phyloP scores from a whole-genome alignment of 345 rosid genomes.

The Eucalyptus viminalis region DNA sequence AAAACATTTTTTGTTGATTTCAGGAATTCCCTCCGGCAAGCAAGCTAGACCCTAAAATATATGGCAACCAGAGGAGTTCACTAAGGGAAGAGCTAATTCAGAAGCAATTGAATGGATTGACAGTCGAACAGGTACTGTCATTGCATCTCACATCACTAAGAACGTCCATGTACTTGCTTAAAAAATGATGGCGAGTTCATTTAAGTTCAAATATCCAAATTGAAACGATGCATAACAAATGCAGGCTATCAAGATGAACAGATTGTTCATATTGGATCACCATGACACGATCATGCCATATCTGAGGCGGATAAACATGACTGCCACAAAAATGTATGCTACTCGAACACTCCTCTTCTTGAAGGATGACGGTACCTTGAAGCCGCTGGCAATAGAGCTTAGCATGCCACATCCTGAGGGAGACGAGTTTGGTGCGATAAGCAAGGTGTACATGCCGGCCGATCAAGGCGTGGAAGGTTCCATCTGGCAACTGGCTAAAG shows the following conservation, averaged over 20 bases:
- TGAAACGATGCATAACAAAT: neutral
- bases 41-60: slow-evolving; percentile 36
- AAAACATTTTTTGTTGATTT: neutral
- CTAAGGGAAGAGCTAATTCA: slow-evolving; percentile 36
- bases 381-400: slow-evolving; percentile 9
- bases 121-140: slow-evolving; percentile 19
- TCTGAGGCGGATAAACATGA: neutral
- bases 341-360: slow-evolving; percentile 10
- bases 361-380: slow-evolving; percentile 2
- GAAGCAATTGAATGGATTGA: slow-evolving; percentile 54
- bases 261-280: slow-evolving; percentile 12
- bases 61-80: slow-evolving; percentile 56
- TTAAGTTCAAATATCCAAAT: neutral
- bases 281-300: slow-evolving; percentile 10
- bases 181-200: neutral
- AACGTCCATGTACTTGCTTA: neutral
- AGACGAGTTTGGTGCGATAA: neutral
- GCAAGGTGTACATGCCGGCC: slow-evolving; percentile 14
- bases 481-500: slow-evolving; percentile 19
- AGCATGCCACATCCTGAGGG: slow-evolving; percentile 10
- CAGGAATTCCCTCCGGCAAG: slow-evolving; percentile 79
- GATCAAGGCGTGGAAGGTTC: neutral
- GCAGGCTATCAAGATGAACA: slow-evolving; percentile 3
- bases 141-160: neutral
- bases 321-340: neutral